phyloP scores from a whole-genome alignment of 2,329 filamentous ascomycete genomes.

The Fusarium tupiense region DNA sequence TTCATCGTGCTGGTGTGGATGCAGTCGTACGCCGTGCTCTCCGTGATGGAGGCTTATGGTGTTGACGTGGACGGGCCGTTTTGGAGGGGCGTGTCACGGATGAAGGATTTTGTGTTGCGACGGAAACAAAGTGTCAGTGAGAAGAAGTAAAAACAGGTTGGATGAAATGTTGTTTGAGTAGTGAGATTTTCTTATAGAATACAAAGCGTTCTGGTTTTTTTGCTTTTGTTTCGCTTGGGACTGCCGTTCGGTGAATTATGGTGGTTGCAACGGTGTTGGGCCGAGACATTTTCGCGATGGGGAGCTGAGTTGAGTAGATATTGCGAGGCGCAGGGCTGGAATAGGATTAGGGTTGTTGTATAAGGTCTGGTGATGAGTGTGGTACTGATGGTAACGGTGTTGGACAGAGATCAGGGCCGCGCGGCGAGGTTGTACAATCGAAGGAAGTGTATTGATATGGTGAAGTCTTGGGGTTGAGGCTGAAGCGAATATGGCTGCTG shows the following conservation, averaged over 20 bases:
- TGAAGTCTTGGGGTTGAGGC: not conserved
- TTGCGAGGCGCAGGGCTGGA: not conserved
- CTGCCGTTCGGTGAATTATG: conserved; percentile 12
- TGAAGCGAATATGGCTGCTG: not conserved
- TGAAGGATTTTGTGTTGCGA: conserved; percentile 14
- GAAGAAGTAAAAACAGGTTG: conserved; percentile 31
- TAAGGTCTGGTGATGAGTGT: not conserved
- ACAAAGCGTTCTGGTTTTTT: conserved; percentile 28
- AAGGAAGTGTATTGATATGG: not conserved
- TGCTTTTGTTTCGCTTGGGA: not conserved
- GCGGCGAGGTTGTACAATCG: conserved; percentile 15
- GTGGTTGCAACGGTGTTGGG: not conserved
- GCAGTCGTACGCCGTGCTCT: conserved; percentile 40
- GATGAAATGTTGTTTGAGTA: conserved; percentile 20
- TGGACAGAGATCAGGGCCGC: conserved; percentile 15
- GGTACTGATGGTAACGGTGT: not conserved
- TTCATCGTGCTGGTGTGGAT: conserved; percentile 55
- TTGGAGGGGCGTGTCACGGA: conserved; percentile 28
- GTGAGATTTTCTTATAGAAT: conserved; percentile 23
- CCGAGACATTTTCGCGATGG: conserved; percentile 31
- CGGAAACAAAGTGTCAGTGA: conserved; percentile 29
- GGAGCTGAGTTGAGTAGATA: not conserved
- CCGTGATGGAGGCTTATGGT: conserved; percentile 43
- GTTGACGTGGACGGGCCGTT: conserved; percentile 49
- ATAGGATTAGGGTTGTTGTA: not conserved